phyloP scores from a whole-genome alignment of 75 land plant species.

The Selaginella tamariscina region DNA sequence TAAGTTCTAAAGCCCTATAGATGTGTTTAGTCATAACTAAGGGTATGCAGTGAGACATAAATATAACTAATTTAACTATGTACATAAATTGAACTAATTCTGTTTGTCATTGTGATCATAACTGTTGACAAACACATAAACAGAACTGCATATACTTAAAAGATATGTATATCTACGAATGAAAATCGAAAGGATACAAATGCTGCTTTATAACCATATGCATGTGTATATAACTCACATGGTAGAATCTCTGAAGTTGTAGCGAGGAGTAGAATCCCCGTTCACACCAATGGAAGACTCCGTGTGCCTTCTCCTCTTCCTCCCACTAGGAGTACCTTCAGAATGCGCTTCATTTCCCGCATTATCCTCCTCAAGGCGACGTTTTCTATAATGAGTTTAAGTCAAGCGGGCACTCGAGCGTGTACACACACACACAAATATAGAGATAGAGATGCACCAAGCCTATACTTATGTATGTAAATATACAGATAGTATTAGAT shows the following conservation, averaged over 20 bases:
- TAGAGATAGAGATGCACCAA: too few relatives aligned
- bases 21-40: too few relatives aligned
- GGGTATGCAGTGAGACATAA: too few relatives aligned
- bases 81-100: too few relatives aligned
- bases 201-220: background rate
- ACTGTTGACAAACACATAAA: background rate
- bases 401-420: slow-evolving; percentile 13
- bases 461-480: too few relatives aligned
- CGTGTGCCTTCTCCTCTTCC: slow-evolving; percentile 47
- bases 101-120: background rate
- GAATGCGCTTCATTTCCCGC: slow-evolving; percentile 38
- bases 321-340: slow-evolving; percentile 34
- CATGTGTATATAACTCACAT: slow-evolving; percentile 39
- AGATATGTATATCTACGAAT: background rate
- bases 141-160: too few relatives aligned
- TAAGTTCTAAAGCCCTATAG: too few relatives aligned
- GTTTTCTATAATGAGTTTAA: slow-evolving; percentile 23
- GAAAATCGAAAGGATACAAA: background rate
- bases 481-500: slow-evolving; percentile 19
- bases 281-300: slow-evolving; percentile 13
- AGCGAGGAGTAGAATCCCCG: slow-evolving; percentile 30
- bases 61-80: too few relatives aligned
- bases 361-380: slow-evolving; percentile 33
- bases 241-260: slow-evolving; percentile 70
- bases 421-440: too few relatives aligned